Evolutionary conservation across 1,284 basidiomycete genomes (phyloP).

Genomic region (Cutaneotrichosporon arboriforme): DNA sequence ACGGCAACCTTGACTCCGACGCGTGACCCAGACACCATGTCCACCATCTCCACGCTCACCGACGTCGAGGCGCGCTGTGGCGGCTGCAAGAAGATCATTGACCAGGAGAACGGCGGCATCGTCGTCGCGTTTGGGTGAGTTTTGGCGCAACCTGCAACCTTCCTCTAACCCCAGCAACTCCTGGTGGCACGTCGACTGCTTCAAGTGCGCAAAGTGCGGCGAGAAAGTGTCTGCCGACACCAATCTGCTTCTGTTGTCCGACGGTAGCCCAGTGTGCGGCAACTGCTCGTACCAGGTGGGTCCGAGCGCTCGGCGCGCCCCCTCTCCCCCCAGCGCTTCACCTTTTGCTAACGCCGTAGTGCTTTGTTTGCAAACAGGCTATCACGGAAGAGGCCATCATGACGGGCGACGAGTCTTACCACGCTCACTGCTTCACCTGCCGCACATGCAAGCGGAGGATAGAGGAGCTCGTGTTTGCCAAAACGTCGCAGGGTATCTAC

Average conservation of each 20-base stretch:
- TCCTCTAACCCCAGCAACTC: constrained; percentile 38
- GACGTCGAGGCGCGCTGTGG: constrained; percentile 57
- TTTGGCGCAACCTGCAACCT: too few species aligned
- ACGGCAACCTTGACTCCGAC: not conserved
- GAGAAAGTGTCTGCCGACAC: constrained; percentile 69
- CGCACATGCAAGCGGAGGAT: constrained; percentile 89
- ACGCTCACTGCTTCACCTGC: constrained; percentile 98
- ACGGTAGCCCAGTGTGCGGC: constrained; percentile 93
- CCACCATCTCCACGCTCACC: constrained; percentile 7
- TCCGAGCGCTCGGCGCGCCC: constrained; percentile 7
- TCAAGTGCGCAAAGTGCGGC: constrained; percentile 53
- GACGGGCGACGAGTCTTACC: constrained; percentile 97
- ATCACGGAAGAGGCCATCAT: constrained; percentile 98
- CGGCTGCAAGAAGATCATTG: constrained; percentile 75
- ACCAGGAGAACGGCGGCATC: constrained; percentile 74
- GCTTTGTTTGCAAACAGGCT: constrained; percentile 82
- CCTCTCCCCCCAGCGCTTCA: too few species aligned
- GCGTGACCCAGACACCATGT: constrained; percentile 4
- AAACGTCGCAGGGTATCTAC: constrained; percentile 96
- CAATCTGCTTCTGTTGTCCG: constrained; percentile 88
- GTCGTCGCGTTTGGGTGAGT: constrained; percentile 86
- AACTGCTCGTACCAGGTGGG: constrained; percentile 80
- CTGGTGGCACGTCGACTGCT: constrained; percentile 50
- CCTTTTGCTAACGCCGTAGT: constrained; percentile 49
- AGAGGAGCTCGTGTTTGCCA: constrained; percentile 96